Conservation (phyloP, 805 yeast species). For the Hanseniaspora lindneri region DNA sequence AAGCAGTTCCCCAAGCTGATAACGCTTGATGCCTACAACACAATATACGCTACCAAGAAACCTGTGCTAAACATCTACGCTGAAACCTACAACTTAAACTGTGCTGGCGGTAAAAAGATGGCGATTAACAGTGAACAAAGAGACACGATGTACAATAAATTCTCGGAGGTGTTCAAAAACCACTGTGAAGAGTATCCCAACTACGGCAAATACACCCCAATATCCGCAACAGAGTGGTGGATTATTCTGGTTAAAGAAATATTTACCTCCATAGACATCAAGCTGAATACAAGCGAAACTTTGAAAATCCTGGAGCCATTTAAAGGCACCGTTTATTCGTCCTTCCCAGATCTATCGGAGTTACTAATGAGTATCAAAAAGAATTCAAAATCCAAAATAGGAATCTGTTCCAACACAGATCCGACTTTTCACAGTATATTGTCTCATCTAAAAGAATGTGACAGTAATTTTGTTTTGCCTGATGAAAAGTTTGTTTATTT, state of each 20-base stretch:
- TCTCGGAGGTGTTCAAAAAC: constrained; percentile 29
- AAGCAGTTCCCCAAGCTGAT: constrained; percentile 33
- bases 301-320: constrained; percentile 35
- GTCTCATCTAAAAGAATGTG: constrained; percentile 29
- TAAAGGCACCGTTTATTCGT: constrained; percentile 42
- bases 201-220: constrained; percentile 40
- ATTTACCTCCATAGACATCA: constrained; percentile 30
- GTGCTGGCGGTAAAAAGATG: constrained; percentile 15
- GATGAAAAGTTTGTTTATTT: constrained; percentile 33
- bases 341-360: constrained; percentile 43
- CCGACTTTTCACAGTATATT: constrained; percentile 38
- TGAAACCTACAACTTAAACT: constrained; percentile 19
- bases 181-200: constrained; percentile 40
- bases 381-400: constrained; percentile 22
- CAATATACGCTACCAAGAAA: constrained; percentile 45
- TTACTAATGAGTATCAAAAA: constrained; percentile 31
- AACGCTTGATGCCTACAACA: constrained; percentile 59
- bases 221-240: constrained; percentile 48
- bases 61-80: constrained; percentile 47
- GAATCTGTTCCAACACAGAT: constrained; percentile 54
- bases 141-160: constrained; percentile 22
- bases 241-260: constrained; percentile 34
- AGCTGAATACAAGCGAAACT: constrained; percentile 32
- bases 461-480: neutral
- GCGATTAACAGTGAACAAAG: constrained; percentile 33